phyloP scores from a whole-genome alignment of 148 eudicot genomes.

The Vaccinium macrocarpon region DNA sequence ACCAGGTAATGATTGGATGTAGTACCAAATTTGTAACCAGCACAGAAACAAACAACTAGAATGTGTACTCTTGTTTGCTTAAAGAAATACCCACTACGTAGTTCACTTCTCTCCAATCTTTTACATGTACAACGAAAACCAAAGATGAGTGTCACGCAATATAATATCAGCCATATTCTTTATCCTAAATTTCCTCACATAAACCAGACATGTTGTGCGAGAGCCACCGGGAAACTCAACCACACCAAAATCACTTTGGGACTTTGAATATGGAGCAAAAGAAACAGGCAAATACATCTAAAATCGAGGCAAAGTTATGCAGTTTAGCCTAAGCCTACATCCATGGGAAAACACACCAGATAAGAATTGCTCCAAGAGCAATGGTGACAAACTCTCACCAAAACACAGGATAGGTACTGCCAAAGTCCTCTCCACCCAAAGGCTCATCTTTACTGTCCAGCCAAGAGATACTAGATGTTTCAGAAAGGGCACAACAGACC shows the following conservation, averaged over 20 bases:
- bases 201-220: background rate
- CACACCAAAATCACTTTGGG: background rate
- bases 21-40: background rate
- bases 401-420: background rate
- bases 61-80: background rate
- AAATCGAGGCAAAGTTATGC: background rate
- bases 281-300: no score
- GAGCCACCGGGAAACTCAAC: background rate
- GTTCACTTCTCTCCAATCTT: background rate
- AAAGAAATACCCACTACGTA: background rate
- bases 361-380: background rate
- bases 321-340: background rate
- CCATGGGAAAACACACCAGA: background rate
- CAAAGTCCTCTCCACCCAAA: background rate
- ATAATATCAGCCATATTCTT: background rate
- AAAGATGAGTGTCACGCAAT: background rate
- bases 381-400: background rate
- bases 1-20: no score
- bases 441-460: background rate
- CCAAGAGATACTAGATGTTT: background rate
- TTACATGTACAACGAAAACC: background rate
- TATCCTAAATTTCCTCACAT: background rate
- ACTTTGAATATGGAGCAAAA: no score
- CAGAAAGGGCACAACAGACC: no score
- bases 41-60: background rate